phyloP scores from a whole-genome alignment of 1,139 yeast genomes.

The Hyphopichia fennica region DNA sequence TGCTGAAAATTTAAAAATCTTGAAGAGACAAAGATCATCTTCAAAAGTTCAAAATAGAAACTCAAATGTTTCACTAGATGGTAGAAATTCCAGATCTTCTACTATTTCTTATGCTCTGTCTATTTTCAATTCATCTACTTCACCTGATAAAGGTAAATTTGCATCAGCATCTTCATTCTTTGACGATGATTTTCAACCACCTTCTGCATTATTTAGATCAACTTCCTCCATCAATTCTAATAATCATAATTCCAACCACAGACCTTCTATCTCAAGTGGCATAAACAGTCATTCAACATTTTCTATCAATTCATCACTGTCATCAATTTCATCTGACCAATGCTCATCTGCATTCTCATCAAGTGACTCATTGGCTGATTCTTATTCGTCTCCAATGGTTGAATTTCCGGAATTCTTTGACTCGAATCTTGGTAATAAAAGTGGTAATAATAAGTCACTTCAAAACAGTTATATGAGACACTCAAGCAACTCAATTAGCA shows the following conservation, averaged over 20 bases:
- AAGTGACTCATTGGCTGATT: constrained; percentile 28
- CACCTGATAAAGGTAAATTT: constrained; percentile 4
- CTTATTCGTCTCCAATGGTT: constrained; percentile 23
- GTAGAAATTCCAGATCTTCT: constrained; percentile 12
- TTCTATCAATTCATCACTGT: constrained; percentile 26
- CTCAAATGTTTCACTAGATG: background rate
- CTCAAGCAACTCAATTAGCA: constrained; percentile 2
- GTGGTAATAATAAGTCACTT: background rate
- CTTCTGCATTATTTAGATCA: constrained; percentile 29
- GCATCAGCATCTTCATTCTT: constrained; percentile 3
- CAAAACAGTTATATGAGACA: constrained; percentile 2
- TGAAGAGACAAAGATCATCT: constrained; percentile 36
- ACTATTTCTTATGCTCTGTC: constrained; percentile 25
- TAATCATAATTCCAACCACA: constrained; percentile 7
- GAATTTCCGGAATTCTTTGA: constrained; percentile 20
- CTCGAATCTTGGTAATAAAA: constrained; percentile 6
- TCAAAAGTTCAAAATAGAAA: constrained; percentile 10
- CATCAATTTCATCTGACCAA: constrained; percentile 27
- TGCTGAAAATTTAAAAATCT: constrained; percentile 30
- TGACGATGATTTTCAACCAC: constrained; percentile 34
- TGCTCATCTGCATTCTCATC: constrained; percentile 24
- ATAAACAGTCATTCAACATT: constrained; percentile 15
- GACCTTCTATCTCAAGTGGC: constrained; percentile 22
- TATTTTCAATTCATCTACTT: constrained; percentile 12
- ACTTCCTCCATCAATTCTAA: constrained; percentile 6